Conservation (phyloP, 139 green algal genomes). For the Chlorella sp. region DNA sequence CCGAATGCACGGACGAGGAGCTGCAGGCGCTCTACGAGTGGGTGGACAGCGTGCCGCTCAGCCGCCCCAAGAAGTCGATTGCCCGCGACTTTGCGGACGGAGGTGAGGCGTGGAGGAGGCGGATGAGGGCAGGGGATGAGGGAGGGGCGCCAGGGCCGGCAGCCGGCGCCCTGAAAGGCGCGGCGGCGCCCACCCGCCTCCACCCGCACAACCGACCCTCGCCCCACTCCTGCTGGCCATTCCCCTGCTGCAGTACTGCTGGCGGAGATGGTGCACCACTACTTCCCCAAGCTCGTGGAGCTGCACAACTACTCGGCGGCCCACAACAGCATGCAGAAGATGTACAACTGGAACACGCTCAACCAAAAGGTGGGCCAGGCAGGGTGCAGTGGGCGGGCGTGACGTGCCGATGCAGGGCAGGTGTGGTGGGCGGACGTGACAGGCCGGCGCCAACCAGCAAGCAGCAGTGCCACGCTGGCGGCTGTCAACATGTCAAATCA, state of each 20-base stretch:
- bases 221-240: background rate
- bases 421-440: no score
- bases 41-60: slow-evolving; percentile 94
- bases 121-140: background rate
- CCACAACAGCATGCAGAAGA: slow-evolving; percentile 85
- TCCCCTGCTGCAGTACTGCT: slow-evolving; percentile 72
- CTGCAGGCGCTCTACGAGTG: slow-evolving; percentile 87
- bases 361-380: slow-evolving; percentile 74
- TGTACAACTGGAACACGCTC: slow-evolving; percentile 97
- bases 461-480: no score
- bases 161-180: background rate
- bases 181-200: background rate
- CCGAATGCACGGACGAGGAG: slow-evolving; percentile 73
- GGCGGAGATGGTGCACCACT: slow-evolving; percentile 88
- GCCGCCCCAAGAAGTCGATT: slow-evolving; percentile 89
- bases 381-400: no score
- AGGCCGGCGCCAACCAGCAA: no score
- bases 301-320: slow-evolving; percentile 96
- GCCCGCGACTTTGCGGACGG: slow-evolving; percentile 93
- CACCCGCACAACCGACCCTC: background rate
- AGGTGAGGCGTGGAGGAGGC: slow-evolving; percentile 52
- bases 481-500: no score
- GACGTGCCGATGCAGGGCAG: no score
- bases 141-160: background rate
- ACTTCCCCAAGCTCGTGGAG: slow-evolving; percentile 88